These are phyloP conservation scores for Pezicula carpinea DNA, from an alignment of 2,329 filamentous ascomycete species.

Conservation along the genomic window DNA sequence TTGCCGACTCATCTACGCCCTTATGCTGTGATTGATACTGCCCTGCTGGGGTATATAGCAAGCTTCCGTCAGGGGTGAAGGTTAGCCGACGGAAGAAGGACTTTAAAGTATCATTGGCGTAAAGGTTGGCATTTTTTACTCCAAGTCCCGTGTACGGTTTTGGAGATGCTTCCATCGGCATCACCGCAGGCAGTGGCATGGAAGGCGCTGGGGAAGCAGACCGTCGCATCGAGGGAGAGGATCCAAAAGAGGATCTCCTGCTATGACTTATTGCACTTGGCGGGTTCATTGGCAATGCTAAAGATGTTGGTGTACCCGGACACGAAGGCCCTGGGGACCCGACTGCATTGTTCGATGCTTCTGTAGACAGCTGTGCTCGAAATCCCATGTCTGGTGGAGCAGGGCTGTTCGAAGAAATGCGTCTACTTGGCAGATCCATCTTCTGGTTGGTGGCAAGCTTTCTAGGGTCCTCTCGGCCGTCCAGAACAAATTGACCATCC, in stretches of 20 bases:
- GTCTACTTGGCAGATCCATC: slow-evolving; percentile 87
- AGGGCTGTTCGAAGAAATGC: slow-evolving; percentile 87
- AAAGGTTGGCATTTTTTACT: slow-evolving; percentile 81
- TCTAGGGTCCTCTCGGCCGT: slow-evolving; percentile 58
- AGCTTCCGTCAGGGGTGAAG: slow-evolving; percentile 90
- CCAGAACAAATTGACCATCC: slow-evolving; percentile 87
- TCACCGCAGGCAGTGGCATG: slow-evolving; percentile 88
- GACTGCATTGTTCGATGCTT: slow-evolving; percentile 47
- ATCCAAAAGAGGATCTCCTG: slow-evolving; percentile 86
- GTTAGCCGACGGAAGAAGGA: slow-evolving; percentile 94
- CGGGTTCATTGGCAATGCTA: slow-evolving; percentile 92
- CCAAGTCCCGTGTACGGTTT: slow-evolving; percentile 59
- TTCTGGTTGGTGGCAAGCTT: slow-evolving; percentile 72
- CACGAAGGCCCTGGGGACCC: slow-evolving; percentile 87
- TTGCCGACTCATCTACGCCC: slow-evolving; percentile 57
- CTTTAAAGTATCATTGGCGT: slow-evolving; percentile 93
- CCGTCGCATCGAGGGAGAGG: slow-evolving; percentile 67
- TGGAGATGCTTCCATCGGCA: slow-evolving; percentile 87
- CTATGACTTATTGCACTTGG: slow-evolving; percentile 85
- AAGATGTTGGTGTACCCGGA: slow-evolving; percentile 86
- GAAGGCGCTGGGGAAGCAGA: slow-evolving; percentile 93
- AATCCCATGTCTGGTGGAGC: slow-evolving; percentile 78
- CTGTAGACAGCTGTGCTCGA: slow-evolving; percentile 57
- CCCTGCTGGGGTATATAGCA: slow-evolving; percentile 89
- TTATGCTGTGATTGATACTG: slow-evolving; percentile 82